Evolutionary conservation across 768 basidiomycete species (phyloP), one percentile per base, ranked within the genome.

Genomic region (Hebeloma cylindrosporum): DNA sequence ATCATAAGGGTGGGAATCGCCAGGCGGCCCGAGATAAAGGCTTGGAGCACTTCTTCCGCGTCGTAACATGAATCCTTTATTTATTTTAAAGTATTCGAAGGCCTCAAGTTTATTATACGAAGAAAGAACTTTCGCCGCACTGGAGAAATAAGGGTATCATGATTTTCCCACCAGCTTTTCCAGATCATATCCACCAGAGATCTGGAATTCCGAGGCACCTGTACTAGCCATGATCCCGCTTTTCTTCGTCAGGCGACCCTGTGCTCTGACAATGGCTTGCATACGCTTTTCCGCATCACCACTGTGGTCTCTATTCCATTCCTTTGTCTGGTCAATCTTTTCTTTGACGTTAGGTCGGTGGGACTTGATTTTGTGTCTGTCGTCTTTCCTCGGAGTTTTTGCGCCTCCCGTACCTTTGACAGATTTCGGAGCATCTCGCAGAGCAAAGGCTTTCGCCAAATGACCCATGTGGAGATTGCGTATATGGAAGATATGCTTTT

Each of bases 401-500:
- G 50, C 43, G 22, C 49, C 53, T 29, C 51, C 57, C 13, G 61
- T 50, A 5, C 51, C 59, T 38, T 69, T 73, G 30, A 77, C 74
- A 16, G 72, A 55, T 41, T 69, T 77, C 1, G 93, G 92, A 7
- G 93, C 86, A 21, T 94, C 93, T 22, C 93, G 86, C 51, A 94
- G 72, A 1, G 88, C 89, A 58, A 95, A 95, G 1, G 92, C 81
- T 65, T 95, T 94, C 11, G 93, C 92, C 34, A 92, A 67, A 70
- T 99, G 96, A 1, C 96, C 96, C 32, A 96, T 77, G 60, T 99
- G 96, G 7, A 98, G 75, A 60, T 95, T 82, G 11, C 88, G 87
- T 47, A 97, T 83, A 65, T 98, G 94, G 73, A 99, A 99, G 40
- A 98, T 90, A 52, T 92, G 84, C 60, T 98, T 99, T 65, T 98